A percentile compares a stretch with the other conserved stretches of the same genome.
phyloP scores from a whole-genome alignment of 495 filamentous ascomycete species.

The Echria macrotheca region DNA sequence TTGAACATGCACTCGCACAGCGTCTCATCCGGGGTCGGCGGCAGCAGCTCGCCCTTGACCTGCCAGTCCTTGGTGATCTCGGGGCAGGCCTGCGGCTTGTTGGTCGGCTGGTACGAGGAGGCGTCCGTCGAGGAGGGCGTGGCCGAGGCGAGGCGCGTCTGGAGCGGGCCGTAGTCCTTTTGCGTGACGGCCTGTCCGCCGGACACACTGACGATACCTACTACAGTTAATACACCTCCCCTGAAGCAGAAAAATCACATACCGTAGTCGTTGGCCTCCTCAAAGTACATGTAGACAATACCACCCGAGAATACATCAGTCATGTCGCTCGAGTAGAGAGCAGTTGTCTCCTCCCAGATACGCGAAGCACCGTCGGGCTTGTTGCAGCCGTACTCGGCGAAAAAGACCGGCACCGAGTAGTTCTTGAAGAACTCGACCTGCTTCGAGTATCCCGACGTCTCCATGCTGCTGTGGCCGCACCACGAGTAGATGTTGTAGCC shows the following conservation, averaged over 20 bases:
- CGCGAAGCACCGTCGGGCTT: constrained; percentile 51
- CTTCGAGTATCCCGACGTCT: constrained; percentile 67
- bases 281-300: constrained; percentile 96
- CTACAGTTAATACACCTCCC: neutral
- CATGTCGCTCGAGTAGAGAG: constrained; percentile 79
- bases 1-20: constrained; percentile 81
- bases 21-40: constrained; percentile 67
- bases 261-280: constrained; percentile 87
- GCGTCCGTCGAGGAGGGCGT: constrained; percentile 61
- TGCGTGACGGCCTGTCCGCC: constrained; percentile 55
- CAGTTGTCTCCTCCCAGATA: constrained; percentile 77
- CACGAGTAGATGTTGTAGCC: constrained; percentile 99
- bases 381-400: constrained; percentile 98
- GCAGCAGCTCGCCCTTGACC: constrained; percentile 59
- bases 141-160: constrained; percentile 60
- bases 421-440: constrained; percentile 77
- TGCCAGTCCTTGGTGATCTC: constrained; percentile 57
- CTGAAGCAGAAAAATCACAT: constrained; percentile 8
- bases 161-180: constrained; percentile 70
- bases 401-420: constrained; percentile 91
- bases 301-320: constrained; percentile 81
- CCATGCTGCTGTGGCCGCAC: constrained; percentile 78
- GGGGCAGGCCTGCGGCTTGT: constrained; percentile 73
- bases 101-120: constrained; percentile 68
- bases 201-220: constrained; percentile 59